phyloP scores from a whole-genome alignment of 2,329 filamentous ascomycete species.

The Aureobasidium leucospermi region DNA sequence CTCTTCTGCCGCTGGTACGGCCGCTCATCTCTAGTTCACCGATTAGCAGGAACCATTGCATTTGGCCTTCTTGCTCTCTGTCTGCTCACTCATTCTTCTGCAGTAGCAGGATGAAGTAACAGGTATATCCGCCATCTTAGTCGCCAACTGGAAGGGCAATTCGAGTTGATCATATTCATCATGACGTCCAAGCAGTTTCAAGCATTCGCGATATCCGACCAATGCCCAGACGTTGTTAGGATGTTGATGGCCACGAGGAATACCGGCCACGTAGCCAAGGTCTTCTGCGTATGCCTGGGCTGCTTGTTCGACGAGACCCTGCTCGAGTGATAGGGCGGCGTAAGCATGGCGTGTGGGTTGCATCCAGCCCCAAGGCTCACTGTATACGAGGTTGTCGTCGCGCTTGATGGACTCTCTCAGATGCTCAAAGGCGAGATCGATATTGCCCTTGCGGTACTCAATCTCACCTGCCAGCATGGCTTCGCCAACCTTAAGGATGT shows the following conservation, averaged over 20 bases:
- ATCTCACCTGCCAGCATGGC: conserved; percentile 69
- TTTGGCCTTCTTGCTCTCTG: not conserved
- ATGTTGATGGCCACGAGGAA: conserved; percentile 59
- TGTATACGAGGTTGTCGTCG: conserved; percentile 58
- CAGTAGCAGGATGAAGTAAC: conserved; percentile 55
- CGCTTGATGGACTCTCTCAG: conserved; percentile 50
- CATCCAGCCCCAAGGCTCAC: conserved; percentile 75
- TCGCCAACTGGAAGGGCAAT: conserved; percentile 45
- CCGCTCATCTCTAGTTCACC: not conserved
- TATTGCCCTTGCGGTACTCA: conserved; percentile 57
- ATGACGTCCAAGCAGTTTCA: conserved; percentile 46
- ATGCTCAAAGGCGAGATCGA: conserved; percentile 50
- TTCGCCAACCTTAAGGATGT: conserved; percentile 53
- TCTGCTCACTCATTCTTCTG: conserved; percentile 20
- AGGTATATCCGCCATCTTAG: conserved; percentile 52
- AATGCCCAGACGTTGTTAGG: conserved; percentile 70
- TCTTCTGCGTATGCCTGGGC: conserved; percentile 33
- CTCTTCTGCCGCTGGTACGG: not conserved
- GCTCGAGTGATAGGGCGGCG: conserved; percentile 60
- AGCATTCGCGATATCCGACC: conserved; percentile 65
- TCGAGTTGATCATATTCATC: conserved; percentile 42
- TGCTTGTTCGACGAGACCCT: conserved; percentile 40
- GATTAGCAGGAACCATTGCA: not conserved
- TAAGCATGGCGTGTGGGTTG: conserved; percentile 63
- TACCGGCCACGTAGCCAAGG: conserved; percentile 36